Evolutionary conservation across 495 filamentous ascomycete genomes (phyloP), one percentile per base, ranked within the genome.

Genomic region (Cryomyces antarcticus): DNA sequence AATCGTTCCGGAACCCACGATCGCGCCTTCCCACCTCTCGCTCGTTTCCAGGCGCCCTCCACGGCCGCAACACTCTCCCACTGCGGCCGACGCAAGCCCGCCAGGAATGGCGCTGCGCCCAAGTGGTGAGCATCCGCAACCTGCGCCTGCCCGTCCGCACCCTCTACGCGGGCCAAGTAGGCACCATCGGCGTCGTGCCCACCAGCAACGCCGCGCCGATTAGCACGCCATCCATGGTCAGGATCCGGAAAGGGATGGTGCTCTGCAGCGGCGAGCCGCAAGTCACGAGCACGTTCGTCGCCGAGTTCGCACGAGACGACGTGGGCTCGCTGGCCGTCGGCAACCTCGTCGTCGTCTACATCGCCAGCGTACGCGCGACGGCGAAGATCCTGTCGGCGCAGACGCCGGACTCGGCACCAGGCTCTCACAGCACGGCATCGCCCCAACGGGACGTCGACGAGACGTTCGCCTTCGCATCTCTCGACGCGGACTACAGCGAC

Each of bases 171-270:
- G 89, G 82, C 41, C 85, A 95, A 64, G 88, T 89, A 2, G 89
- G 92, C 2, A 93, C 85, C 2, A 73, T 97, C 28, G 88, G 87
- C 3, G 63, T 95, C 45, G 70, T 80, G 13, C 37, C 34, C 27
- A 54, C 57, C 1, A 24, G 17, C 17, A 24, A 24, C 17, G 17
- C 17, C 17, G 17, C 17, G 17, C 17, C 17, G 17, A 59, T 70
- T 36, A 46, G 55, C 2, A 49, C 48, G 17, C 43, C 51, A 12
- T 50, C 57, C 7, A 48, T 61, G 0, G 61, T 66, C 36, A 67
- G 72, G 30, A 67, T 89, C 12, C 73, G 84, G 35, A 89, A 87
- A 53, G 88, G 88, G 13, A 86, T 89, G 77, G 74, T 94, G 5
- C 56, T 93, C 7, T 68, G 73, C 43, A 7, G 10, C 9, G 27